A percentile compares a stretch with the other conserved stretches of the same genome.
Conservation (phyloP, 208 protist species). For the Trypanosomatidae sp. region DNA sequence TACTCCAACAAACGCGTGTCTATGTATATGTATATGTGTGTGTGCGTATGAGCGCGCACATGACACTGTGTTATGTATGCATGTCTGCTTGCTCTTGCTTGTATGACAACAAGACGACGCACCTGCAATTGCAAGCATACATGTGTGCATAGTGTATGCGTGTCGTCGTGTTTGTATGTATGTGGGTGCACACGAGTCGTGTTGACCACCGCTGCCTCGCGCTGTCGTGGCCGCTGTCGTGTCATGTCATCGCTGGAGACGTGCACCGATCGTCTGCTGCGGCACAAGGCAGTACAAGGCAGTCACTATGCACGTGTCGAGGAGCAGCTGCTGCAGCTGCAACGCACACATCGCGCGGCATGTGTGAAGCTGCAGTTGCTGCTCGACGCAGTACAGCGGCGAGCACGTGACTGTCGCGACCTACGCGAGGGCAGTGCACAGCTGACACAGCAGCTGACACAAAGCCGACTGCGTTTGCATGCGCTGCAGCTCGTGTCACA, state of each 20-base stretch:
- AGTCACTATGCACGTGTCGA: constrained; percentile 53
- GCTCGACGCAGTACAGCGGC: constrained; percentile 39
- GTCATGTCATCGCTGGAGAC: constrained; percentile 41
- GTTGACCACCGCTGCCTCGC: too few species aligned
- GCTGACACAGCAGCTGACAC: constrained; percentile 31
- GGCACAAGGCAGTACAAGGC: constrained; percentile 55
- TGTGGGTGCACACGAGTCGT: background rate
- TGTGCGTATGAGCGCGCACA: too few species aligned
- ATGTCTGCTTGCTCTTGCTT: too few species aligned
- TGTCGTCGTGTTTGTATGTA: background rate
- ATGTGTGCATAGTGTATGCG: background rate
- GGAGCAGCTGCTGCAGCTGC: constrained; percentile 36
- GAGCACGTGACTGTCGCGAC: constrained; percentile 29
- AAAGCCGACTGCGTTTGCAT: constrained; percentile 25
- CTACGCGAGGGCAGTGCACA: constrained; percentile 18
- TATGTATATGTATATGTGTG: too few species aligned
- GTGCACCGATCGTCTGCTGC: constrained; percentile 60
- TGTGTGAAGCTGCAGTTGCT: constrained; percentile 29
- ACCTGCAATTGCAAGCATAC: background rate
- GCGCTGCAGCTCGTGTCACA: constrained; percentile 15
- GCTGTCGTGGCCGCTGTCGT: too few species aligned
- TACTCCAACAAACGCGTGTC: too few species aligned
- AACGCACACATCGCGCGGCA: constrained; percentile 22
- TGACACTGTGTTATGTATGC: too few species aligned
- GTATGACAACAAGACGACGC: too few species aligned